These are phyloP conservation scores for Aspergillus spinulosporus DNA, from an alignment of 2,329 filamentous ascomycete species.

Conservation along the genomic window DNA sequence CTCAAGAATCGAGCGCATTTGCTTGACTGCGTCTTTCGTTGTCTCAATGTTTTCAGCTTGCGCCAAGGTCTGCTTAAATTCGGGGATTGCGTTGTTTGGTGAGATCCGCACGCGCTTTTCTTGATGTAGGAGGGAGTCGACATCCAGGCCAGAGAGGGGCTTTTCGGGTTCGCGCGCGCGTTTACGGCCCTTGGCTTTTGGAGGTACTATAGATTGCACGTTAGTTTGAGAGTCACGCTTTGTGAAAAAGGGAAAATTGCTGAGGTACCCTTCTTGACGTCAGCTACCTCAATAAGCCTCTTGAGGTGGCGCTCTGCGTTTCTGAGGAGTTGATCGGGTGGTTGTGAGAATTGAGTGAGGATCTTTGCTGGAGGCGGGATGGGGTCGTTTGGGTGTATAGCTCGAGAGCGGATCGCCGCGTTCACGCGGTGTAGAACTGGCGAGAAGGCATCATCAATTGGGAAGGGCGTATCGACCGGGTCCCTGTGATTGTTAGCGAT, in stretches of 20 bases:
- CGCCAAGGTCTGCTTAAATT: conserved; percentile 79
- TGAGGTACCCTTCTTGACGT: conserved; percentile 74
- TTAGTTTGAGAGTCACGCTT: conserved; percentile 23
- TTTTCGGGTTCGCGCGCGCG: conserved; percentile 68
- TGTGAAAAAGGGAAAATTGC: neutral
- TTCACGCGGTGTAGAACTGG: conserved; percentile 86
- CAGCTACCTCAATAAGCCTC: conserved; percentile 65
- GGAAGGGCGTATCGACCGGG: conserved; percentile 64
- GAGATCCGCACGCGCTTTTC: conserved; percentile 57
- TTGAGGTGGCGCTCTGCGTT: conserved; percentile 61
- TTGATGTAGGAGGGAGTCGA: conserved; percentile 73
- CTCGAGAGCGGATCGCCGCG: conserved; percentile 79
- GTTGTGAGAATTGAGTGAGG: conserved; percentile 70
- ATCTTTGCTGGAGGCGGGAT: conserved; percentile 63
- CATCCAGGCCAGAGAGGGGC: conserved; percentile 85
- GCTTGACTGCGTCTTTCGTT: conserved; percentile 67
- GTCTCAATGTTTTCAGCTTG: conserved; percentile 60
- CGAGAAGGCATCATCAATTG: conserved; percentile 79
- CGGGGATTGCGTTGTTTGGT: conserved; percentile 76
- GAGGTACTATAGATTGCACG: conserved; percentile 60
- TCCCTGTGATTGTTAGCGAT: conserved; percentile 40
- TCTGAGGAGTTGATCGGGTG: conserved; percentile 66
- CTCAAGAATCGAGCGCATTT: conserved; percentile 72
- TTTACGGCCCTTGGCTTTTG: conserved; percentile 73
- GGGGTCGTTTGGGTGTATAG: conserved; percentile 68